Conservation (phyloP, 345 rosid genomes). For the Melaleuca quinquenervia region DNA sequence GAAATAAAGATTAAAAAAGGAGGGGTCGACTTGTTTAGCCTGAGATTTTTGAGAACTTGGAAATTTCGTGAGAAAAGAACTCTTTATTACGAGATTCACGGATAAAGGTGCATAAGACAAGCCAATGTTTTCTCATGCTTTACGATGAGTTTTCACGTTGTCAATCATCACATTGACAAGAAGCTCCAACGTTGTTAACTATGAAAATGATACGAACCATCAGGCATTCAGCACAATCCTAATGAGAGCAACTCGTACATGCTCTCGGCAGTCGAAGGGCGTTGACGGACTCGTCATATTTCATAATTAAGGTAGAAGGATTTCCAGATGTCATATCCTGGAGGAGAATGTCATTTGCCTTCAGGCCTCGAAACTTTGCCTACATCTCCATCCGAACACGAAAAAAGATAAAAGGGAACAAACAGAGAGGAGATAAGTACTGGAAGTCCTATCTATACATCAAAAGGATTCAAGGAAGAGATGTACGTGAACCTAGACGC, state of each 20-base stretch:
- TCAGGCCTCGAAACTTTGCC: background rate
- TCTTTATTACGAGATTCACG: background rate
- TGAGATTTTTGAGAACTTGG: background rate
- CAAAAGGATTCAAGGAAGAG: background rate
- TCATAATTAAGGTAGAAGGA: background rate
- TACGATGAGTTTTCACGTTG: background rate
- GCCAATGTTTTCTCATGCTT: background rate
- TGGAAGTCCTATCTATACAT: background rate
- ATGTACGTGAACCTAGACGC: background rate
- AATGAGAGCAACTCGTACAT: background rate
- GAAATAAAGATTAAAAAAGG: background rate
- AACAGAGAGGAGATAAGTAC: background rate
- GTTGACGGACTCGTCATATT: background rate
- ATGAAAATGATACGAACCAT: background rate
- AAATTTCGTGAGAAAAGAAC: background rate
- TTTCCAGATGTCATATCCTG: background rate
- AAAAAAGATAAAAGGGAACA: background rate
- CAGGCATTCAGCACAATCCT: background rate
- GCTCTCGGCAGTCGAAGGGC: background rate
- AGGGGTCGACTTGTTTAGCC: background rate
- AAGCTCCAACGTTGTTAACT: background rate
- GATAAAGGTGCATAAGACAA: background rate
- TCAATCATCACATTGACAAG: background rate
- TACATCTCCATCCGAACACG: background rate
- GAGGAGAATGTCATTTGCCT: background rate